Percentiles rank a stretch among this genome's conserved stretches.
phyloP scores from a whole-genome alignment of 768 basidiomycete species.

The Tulasnella sp. region DNA sequence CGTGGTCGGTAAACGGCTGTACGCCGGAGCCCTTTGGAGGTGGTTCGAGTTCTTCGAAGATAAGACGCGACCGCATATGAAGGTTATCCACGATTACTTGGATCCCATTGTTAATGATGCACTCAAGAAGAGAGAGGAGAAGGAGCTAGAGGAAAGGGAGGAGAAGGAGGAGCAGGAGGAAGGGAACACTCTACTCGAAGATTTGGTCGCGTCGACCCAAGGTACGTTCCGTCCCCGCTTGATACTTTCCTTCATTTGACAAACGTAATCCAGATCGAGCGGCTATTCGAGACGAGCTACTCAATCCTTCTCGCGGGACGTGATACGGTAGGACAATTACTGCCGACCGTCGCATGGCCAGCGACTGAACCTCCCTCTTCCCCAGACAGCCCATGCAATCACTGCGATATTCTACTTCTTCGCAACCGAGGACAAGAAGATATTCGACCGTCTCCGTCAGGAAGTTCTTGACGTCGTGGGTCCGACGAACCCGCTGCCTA shows the following conservation, averaged over 20 bases:
- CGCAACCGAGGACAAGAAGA: too few species aligned
- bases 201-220: too few species aligned
- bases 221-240: constrained; percentile 29
- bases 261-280: constrained; percentile 36
- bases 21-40: constrained; percentile 27
- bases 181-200: constrained; percentile 56
- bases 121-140: constrained; percentile 20
- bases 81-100: constrained; percentile 39
- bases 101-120: constrained; percentile 51
- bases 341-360: too few species aligned
- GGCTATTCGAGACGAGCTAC: too few species aligned
- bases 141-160: constrained; percentile 32
- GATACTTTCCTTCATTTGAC: too few species aligned
- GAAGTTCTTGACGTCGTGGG: constrained; percentile 42
- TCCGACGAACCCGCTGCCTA: constrained; percentile 30
- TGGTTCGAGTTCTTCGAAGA: constrained; percentile 32
- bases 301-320: too few species aligned
- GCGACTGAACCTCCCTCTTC: not conserved
- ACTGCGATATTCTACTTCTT: too few species aligned
- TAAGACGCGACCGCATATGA: too few species aligned
- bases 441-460: too few species aligned
- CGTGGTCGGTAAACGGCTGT: not conserved
- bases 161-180: too few species aligned
- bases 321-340: too few species aligned
- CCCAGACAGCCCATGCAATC: constrained; percentile 35